Conservation (phyloP, 2,329 filamentous ascomycete genomes). For the Seiridium unicorne region DNA sequence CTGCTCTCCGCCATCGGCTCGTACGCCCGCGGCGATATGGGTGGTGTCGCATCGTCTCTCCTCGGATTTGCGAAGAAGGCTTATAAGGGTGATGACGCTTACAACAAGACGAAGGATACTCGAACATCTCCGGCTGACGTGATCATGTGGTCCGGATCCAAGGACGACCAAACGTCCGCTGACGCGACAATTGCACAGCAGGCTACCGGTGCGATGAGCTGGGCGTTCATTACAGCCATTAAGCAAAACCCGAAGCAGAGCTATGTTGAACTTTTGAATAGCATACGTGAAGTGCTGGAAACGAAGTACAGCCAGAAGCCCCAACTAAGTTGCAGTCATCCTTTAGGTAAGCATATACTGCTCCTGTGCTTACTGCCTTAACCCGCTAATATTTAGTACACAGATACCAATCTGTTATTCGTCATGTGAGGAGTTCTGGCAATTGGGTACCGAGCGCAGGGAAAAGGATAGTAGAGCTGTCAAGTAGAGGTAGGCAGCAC, state of each 20-base stretch:
- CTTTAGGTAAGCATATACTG: slow-evolving; percentile 68
- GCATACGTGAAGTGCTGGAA: slow-evolving; percentile 87
- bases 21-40: slow-evolving; percentile 70
- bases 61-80: slow-evolving; percentile 89
- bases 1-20: slow-evolving; percentile 59
- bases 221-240: slow-evolving; percentile 89
- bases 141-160: slow-evolving; percentile 96
- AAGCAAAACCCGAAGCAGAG: slow-evolving; percentile 98
- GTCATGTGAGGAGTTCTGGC: slow-evolving; percentile 47
- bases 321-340: slow-evolving; percentile 95
- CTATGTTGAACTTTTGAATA: slow-evolving; percentile 95
- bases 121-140: slow-evolving; percentile 96
- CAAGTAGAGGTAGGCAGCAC: no score
- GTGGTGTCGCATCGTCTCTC: slow-evolving; percentile 76
- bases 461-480: no score
- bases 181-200: slow-evolving; percentile 89
- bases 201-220: slow-evolving; percentile 97
- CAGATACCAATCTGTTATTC: slow-evolving; percentile 63
- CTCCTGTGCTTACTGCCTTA: neutral
- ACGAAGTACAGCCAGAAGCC: slow-evolving; percentile 92
- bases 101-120: slow-evolving; percentile 76
- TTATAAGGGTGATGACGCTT: slow-evolving; percentile 75
- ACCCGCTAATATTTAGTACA: slow-evolving; percentile 13
- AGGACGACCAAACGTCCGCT: slow-evolving; percentile 93
- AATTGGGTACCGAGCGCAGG: neutral